These are phyloP conservation scores for Hypoxylon rickii DNA, from an alignment of 495 filamentous ascomycete genomes.

Conservation along the genomic window DNA sequence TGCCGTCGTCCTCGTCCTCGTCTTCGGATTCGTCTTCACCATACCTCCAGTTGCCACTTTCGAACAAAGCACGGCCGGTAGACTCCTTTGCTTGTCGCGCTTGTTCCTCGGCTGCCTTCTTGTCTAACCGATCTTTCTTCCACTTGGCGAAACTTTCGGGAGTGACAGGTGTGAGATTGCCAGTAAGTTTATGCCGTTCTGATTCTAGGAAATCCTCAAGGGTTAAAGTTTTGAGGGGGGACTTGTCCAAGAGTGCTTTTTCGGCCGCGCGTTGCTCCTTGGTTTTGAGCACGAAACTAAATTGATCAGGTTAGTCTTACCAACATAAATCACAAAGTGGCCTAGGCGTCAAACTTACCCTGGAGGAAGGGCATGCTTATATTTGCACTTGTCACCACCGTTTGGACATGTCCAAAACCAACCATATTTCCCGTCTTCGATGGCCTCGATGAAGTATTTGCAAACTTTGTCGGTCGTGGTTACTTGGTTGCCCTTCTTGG, in stretches of 20 bases:
- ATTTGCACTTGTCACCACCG: constrained; percentile 97
- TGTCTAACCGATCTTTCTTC: constrained; percentile 92
- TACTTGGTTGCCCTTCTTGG: constrained; percentile 95
- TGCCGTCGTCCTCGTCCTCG: constrained; percentile 62
- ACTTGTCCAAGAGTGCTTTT: constrained; percentile 97
- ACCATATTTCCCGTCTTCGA: constrained; percentile 97
- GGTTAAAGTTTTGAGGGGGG: constrained; percentile 89
- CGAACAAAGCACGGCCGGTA: constrained; percentile 92
- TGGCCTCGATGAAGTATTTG: constrained; percentile 97
- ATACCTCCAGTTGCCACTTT: constrained; percentile 88
- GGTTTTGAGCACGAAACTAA: constrained; percentile 92
- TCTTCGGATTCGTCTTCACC: constrained; percentile 67
- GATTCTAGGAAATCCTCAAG: constrained; percentile 97
- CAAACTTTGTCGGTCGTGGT: constrained; percentile 98
- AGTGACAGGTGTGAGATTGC: constrained; percentile 88
- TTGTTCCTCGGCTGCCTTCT: constrained; percentile 91
- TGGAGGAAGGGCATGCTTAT: constrained; percentile 90
- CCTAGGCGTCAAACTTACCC: constrained; percentile 62
- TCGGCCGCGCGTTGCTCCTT: constrained; percentile 95
- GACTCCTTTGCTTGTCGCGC: constrained; percentile 89
- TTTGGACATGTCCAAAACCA: constrained; percentile 99
- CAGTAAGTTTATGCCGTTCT: constrained; percentile 90
- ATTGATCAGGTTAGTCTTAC: constrained; percentile 36
- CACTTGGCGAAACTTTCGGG: constrained; percentile 90
- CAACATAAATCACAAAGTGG: not conserved